Base-by-base conservation (phyloP, 257 asterid species). In the Scutellaria barbata region DNA sequence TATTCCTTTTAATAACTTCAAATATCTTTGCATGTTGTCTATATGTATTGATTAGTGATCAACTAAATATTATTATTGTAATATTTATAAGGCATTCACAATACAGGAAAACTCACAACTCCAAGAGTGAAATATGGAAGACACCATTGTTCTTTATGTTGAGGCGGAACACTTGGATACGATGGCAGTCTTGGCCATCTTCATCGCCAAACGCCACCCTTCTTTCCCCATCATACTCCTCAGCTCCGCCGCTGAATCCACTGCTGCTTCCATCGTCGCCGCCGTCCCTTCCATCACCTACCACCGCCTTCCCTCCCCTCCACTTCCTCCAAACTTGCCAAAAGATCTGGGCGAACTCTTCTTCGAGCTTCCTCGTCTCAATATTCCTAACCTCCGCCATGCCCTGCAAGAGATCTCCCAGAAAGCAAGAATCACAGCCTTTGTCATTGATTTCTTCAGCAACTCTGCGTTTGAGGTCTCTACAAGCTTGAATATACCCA, bases 171-270 rank as follows among this genome's bases (percentile, higher is more conserved):
- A 82, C 73, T 62, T 82, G 9, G 74, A 70, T 17, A 10, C 82
- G 54, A 71, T 63, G 66, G n/a, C 41, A 13, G 22, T 41, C n/a
- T 65, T 81, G 0, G 77, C 79, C 10, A 65, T 66, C 5, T 63
- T 81, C 86, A 75, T 81, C 58, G 14, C 57, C 77, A 72, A 75
- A 5, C 83, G 78, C 77, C 79, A 78, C 61, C 84, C 84, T 16
- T 40, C 75, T 66, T 33, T 58, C 68, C 30, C 83, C 66, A 14
- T 79, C 76, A 63, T 35, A 0, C 47, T 79, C 14, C 50, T 83
- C 60, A 45, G 77, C 83, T 9, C 71, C 56, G 76, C 76, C 66
- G 33, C 50, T 25, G 25, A 81, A 65, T 22, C 35, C 64, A 10
- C 79, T n/a, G n/a, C n/a, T n/a, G n/a, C 83, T 4, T 58, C 81